phyloP scores from a whole-genome alignment of 495 filamentous ascomycete species.

The Aspergillus haitiensis region DNA sequence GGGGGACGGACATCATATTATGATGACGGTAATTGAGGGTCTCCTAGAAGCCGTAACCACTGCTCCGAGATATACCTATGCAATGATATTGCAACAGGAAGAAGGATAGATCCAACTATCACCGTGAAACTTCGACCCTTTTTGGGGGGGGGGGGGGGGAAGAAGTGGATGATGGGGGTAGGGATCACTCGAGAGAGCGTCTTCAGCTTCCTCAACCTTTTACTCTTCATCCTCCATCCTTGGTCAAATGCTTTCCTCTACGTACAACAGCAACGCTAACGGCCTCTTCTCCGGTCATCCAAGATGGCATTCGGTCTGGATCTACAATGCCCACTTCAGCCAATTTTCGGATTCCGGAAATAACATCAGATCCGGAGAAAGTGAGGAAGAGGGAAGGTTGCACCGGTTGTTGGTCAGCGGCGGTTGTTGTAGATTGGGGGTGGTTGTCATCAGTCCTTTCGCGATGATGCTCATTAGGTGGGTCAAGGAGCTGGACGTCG shows the following conservation, averaged over 20 bases:
- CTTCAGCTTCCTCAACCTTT: neutral
- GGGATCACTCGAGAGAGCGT: neutral
- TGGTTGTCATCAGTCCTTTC: neutral
- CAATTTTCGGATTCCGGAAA: slow-evolving; percentile 72
- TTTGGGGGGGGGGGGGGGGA: too few relatives aligned
- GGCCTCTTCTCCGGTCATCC: slow-evolving; percentile 87
- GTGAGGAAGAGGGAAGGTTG: slow-evolving; percentile 54
- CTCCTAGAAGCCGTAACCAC: too few relatives aligned
- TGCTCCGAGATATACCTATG: too few relatives aligned
- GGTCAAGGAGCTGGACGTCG: slow-evolving; percentile 39
- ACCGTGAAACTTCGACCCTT: too few relatives aligned
- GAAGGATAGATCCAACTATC: too few relatives aligned
- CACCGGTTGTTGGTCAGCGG: slow-evolving; percentile 17
- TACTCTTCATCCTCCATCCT: slow-evolving; percentile 23
- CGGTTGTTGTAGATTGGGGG: slow-evolving; percentile 7
- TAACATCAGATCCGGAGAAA: slow-evolving; percentile 77
- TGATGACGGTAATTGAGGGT: too few relatives aligned
- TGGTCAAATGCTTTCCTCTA: slow-evolving; percentile 51
- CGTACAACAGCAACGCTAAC: slow-evolving; percentile 70
- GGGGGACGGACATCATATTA: too few relatives aligned
- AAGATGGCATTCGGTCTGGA: slow-evolving; percentile 76
- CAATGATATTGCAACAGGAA: too few relatives aligned
- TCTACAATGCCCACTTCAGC: slow-evolving; percentile 73
- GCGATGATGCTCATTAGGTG: neutral
- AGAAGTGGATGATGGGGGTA: neutral